Base-by-base conservation (phyloP, 805 yeast species). In the Yamadazyma nakazawae region DNA sequence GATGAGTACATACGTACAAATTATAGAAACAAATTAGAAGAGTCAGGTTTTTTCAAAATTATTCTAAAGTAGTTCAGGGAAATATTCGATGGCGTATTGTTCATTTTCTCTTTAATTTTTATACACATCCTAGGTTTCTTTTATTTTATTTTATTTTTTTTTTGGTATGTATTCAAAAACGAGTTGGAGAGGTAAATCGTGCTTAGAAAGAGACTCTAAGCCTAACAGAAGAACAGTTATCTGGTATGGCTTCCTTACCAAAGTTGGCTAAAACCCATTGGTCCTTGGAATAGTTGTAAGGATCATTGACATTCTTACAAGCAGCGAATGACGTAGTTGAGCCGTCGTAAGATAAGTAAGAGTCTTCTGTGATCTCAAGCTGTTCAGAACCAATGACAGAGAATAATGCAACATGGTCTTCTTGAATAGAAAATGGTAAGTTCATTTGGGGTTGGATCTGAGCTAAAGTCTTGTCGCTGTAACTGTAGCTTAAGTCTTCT, bases 261-360 rank as follows among this genome's bases (percentile, higher is more conserved):
- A 26, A 37, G 31, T 19, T 32, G 34, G 34, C 13, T 12, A 43
- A 32, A 19, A 24, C 42, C 13, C 17, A 38, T 10, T 24, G 17
- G 13, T 32, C 16, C 24, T 53, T 24, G 18, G 68, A 62, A 48
- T 62, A 62, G 9, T 48, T 34, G 53, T 64, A 61, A 16, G 67
- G 67, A 48, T 65, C 69, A 16, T 51, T 51, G 43, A 63, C 46
- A 51, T 62, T 54, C 49, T 57, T 57, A 40, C 60, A 54, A 43
- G 66, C 68, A 47, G 49, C 58, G 47, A 64, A 61, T 16, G 46
- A 42, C 25, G 42, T 51, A 34, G 57, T 35, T 18, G 49, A 30
- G n/a, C 61, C 63, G 19, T 54, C 47, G 43, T 47, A 42, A 31
- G 47, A 34, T 40, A 59, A 47, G 44, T 49, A 48, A 21, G 24